A percentile compares a stretch with the other conserved stretches of the same genome.
Conservation (phyloP, 768 basidiomycete species). For the Chalciporus sphaerocephalus region DNA sequence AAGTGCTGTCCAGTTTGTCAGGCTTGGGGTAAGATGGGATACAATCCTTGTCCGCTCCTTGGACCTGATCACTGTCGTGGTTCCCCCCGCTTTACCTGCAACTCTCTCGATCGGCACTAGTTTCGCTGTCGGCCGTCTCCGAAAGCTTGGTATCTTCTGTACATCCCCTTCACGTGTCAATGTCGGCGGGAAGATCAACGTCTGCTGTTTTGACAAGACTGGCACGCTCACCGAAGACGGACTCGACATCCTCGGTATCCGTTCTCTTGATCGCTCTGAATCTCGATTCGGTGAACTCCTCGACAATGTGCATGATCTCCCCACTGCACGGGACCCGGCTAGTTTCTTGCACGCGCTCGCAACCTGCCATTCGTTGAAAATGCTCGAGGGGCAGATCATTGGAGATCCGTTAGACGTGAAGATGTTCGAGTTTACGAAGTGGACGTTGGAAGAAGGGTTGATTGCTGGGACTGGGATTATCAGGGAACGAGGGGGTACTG, state of each 20-base stretch:
- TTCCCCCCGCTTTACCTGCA: constrained; percentile 95
- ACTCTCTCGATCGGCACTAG: constrained; percentile 96
- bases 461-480: constrained; percentile 66
- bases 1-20: constrained; percentile 87
- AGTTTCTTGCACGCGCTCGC: constrained; percentile 89
- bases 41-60: constrained; percentile 89
- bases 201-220: constrained; percentile 98
- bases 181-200: constrained; percentile 91
- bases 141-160: constrained; percentile 87
- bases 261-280: constrained; percentile 70
- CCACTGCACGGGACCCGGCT: constrained; percentile 65
- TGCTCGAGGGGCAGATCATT: constrained; percentile 80
- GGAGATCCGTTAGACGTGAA: constrained; percentile 96
- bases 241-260: constrained; percentile 91
- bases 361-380: constrained; percentile 94
- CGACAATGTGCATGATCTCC: constrained; percentile 81
- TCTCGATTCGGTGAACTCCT: constrained; percentile 88
- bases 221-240: constrained; percentile 98
- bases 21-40: constrained; percentile 85
- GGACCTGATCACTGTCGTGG: constrained; percentile 94
- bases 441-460: constrained; percentile 92
- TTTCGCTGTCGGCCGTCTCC: constrained; percentile 85
- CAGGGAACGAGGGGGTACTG: constrained; percentile 55
- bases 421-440: constrained; percentile 97
- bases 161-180: constrained; percentile 96